Evolutionary conservation across 495 filamentous ascomycete species (phyloP).

Genomic region (Penicillium soppii): DNA sequence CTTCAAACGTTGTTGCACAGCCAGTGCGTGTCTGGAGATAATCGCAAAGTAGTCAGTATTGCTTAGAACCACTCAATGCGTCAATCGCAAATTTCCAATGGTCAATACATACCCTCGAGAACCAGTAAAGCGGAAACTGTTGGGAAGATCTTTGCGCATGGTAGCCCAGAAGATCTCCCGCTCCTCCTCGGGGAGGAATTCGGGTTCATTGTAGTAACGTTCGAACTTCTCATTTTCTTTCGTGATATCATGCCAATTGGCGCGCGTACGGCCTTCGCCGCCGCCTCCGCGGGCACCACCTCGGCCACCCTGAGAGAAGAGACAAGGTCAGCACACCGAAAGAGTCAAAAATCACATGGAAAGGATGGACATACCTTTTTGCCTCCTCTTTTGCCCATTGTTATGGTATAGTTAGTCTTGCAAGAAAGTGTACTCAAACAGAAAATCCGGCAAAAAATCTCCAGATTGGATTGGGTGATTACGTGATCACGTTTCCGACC

Average conservation of each 20-base stretch:
- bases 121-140: constrained; percentile 94
- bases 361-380: constrained; percentile 28
- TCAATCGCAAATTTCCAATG: neutral
- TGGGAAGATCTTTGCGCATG: constrained; percentile 79
- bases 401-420: neutral
- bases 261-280: constrained; percentile 27
- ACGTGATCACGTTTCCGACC: neutral
- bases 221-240: constrained; percentile 78
- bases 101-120: constrained; percentile 67
- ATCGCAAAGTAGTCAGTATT: constrained; percentile 7
- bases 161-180: constrained; percentile 76
- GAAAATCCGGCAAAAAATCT: constrained; percentile 2
- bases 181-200: constrained; percentile 72
- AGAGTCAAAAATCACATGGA: neutral
- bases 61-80: neutral
- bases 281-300: constrained; percentile 37
- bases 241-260: constrained; percentile 54
- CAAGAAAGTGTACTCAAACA: neutral
- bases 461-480: constrained; percentile 5
- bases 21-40: constrained; percentile 68
- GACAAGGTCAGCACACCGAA: constrained; percentile 12
- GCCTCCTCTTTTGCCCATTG: constrained; percentile 41
- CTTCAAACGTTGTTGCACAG: constrained; percentile 79
- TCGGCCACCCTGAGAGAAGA: constrained; percentile 26
- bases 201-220: constrained; percentile 75